phyloP scores from a whole-genome alignment of 2,329 filamentous ascomycete genomes.

The Tolypocladium inflatum region DNA sequence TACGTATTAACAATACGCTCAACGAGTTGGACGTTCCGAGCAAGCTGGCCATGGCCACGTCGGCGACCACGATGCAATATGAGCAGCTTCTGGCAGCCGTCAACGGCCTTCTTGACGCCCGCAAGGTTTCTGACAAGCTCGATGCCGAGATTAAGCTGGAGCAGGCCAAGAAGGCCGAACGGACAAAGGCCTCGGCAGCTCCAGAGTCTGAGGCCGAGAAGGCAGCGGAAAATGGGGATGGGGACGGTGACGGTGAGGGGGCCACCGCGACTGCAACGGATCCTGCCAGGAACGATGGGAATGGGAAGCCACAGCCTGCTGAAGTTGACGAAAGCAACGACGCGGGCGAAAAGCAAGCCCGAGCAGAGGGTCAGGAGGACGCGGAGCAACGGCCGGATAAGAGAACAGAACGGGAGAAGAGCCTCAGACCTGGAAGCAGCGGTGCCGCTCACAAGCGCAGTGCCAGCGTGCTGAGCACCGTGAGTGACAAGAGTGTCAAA shows the following conservation, averaged over 20 bases:
- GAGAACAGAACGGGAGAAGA: slow-evolving; percentile 18
- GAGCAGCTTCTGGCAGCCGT: slow-evolving; percentile 63
- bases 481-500: slow-evolving; percentile 55
- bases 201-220: slow-evolving; percentile 7
- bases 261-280: slow-evolving; percentile 5
- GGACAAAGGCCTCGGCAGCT: slow-evolving; percentile 27
- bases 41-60: slow-evolving; percentile 65
- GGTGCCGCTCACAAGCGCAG: slow-evolving; percentile 60
- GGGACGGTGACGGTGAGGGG: slow-evolving; percentile 8
- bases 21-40: slow-evolving; percentile 62
- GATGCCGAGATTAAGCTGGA: slow-evolving; percentile 59
- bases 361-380: slow-evolving; percentile 5
- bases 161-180: slow-evolving; percentile 45
- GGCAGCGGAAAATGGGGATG: slow-evolving; percentile 3
- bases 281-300: slow-evolving; percentile 10
- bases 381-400: slow-evolving; percentile 19
- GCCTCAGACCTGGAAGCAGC: slow-evolving; percentile 26
- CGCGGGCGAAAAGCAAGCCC: slow-evolving; percentile 1
- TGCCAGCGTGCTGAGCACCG: slow-evolving; percentile 67
- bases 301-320: slow-evolving; percentile 5
- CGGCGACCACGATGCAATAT: slow-evolving; percentile 60
- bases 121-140: slow-evolving; percentile 68
- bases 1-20: slow-evolving; percentile 64
- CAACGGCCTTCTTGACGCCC: slow-evolving; percentile 58
- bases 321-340: slow-evolving; percentile 10